phyloP scores from a whole-genome alignment of 1,139 yeast genomes.

The Nakaseomyces delphensis region DNA sequence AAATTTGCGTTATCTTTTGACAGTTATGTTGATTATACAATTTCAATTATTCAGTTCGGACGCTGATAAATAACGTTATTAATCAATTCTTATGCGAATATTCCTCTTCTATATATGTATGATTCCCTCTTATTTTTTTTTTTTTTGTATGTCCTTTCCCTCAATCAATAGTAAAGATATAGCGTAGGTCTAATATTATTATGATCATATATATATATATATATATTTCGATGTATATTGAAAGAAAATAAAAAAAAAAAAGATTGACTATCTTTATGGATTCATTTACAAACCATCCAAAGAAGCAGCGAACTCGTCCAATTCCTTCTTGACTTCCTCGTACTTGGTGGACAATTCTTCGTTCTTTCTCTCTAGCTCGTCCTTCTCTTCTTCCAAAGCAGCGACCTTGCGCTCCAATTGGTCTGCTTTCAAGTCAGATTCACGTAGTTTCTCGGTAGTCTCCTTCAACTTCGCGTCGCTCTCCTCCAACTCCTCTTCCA shows the following conservation, averaged over 20 bases:
- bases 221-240: neutral
- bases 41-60: too few species aligned
- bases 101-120: too few species aligned
- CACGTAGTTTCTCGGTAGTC: constrained; percentile 89
- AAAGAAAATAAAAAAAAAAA: too few species aligned
- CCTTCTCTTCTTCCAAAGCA: constrained; percentile 86
- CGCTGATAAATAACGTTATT: too few species aligned
- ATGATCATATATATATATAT: neutral
- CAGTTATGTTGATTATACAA: too few species aligned
- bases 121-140: too few species aligned
- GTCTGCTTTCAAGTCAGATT: constrained; percentile 93
- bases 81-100: too few species aligned
- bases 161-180: too few species aligned
- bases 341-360: constrained; percentile 83
- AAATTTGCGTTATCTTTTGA: too few species aligned
- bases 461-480: constrained; percentile 88
- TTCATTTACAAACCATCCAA: constrained; percentile 25
- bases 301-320: constrained; percentile 58
- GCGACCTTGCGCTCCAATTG: constrained; percentile 92
- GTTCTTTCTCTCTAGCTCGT: constrained; percentile 81
- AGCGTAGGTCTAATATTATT: too few species aligned
- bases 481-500: constrained; percentile 91
- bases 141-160: too few species aligned
- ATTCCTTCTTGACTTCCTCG: constrained; percentile 76
- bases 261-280: too few species aligned